phyloP scores from a whole-genome alignment of 192 early-diverging fungal species.

The Gryganskiella cystojenkinii region DNA sequence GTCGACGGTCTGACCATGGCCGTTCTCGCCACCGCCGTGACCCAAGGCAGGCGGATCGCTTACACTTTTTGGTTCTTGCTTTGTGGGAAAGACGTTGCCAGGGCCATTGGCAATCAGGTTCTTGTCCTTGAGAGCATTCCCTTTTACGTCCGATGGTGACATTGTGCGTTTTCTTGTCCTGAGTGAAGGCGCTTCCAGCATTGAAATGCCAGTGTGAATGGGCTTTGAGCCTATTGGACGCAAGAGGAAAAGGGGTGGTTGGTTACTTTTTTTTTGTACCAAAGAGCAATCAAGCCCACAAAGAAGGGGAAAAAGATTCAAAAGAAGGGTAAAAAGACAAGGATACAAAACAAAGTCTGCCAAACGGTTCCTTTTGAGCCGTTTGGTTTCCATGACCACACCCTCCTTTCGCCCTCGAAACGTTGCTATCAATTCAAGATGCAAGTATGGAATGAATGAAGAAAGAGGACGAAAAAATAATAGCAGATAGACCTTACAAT shows the following conservation, averaged over 20 bases:
- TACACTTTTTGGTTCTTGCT: not conserved
- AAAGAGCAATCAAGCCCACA: not conserved
- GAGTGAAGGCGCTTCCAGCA: constrained; percentile 28
- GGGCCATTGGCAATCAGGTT: not conserved
- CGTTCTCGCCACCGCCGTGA: too few relatives aligned
- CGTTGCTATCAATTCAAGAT: too few relatives aligned
- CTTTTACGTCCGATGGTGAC: constrained; percentile 9
- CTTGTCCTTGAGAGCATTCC: not conserved
- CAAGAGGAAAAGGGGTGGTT: not conserved
- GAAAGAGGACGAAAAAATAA: too few relatives aligned
- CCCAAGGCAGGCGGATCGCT: too few relatives aligned
- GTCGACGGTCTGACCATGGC: too few relatives aligned
- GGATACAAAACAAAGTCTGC: not conserved
- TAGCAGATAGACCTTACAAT: too few relatives aligned
- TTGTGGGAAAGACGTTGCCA: not conserved
- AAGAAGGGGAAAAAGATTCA: not conserved
- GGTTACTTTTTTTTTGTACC: too few relatives aligned
- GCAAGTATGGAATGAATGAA: too few relatives aligned
- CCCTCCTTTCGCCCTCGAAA: too few relatives aligned
- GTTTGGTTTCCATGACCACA: too few relatives aligned
- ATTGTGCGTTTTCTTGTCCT: constrained; percentile 18
- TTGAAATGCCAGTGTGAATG: not conserved
- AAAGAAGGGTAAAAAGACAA: not conserved
- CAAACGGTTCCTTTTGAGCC: not conserved
- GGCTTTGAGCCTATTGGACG: not conserved